Conservation (phyloP, 345 rosid genomes). For the Ceriops decandra region DNA sequence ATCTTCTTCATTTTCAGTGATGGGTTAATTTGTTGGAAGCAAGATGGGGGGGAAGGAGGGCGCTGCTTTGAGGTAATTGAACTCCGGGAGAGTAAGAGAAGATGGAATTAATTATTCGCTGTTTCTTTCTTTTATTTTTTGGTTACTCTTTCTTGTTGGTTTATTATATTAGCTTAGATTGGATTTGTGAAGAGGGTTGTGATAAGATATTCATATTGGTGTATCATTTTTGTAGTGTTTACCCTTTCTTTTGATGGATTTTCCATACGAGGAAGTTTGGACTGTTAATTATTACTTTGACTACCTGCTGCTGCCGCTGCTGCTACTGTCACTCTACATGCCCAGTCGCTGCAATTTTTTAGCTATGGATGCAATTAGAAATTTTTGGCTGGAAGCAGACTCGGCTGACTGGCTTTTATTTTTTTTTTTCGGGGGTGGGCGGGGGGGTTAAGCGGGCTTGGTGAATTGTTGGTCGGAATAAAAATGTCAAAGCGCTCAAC, state of each 20-base stretch:
- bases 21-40: not conserved
- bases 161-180: not conserved
- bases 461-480: no score
- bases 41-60: not conserved
- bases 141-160: not conserved
- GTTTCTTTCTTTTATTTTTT: not conserved
- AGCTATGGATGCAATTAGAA: no score
- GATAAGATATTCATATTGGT: not conserved
- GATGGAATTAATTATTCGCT: no score
- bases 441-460: no score
- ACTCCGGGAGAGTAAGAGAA: not conserved
- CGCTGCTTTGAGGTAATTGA: not conserved
- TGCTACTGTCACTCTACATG: no score
- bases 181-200: not conserved
- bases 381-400: no score
- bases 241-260: not conserved
- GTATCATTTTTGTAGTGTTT: not conserved
- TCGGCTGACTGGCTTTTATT: no score
- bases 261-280: not conserved
- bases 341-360: no score
- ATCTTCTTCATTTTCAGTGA: not conserved
- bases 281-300: no score
- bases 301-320: no score
- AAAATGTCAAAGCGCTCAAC: no score
- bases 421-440: no score